Evolutionary conservation across 75 land plant genomes (phyloP).

Genomic region (Cunninghamia lanceolata): DNA sequence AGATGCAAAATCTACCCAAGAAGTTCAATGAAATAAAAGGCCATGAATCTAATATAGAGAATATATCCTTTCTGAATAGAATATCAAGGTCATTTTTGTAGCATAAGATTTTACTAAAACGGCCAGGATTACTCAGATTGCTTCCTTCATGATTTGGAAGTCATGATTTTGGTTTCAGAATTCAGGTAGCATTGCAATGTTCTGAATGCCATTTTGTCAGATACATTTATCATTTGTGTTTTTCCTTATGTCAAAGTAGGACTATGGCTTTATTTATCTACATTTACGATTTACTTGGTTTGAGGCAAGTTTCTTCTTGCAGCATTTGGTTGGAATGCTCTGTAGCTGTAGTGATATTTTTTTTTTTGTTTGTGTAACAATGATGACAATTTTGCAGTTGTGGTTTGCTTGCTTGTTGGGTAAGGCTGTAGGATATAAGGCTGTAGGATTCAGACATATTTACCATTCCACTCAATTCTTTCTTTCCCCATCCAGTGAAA

Average conservation of each 20-base stretch:
- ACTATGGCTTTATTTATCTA: neutral
- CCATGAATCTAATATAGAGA: neutral
- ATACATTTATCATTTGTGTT: neutral
- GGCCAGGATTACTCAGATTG: neutral
- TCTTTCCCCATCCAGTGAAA: constrained; percentile 20
- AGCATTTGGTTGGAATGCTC: neutral
- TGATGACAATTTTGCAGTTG: neutral
- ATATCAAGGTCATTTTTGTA: neutral
- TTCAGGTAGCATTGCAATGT: neutral
- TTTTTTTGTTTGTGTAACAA: neutral
- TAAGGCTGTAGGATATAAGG: neutral
- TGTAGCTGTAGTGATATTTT: neutral
- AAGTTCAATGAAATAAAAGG: neutral
- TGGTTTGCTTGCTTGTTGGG: neutral
- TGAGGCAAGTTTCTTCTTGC: neutral
- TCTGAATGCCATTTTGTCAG: neutral
- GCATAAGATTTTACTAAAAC: neutral
- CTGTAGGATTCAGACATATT: neutral
- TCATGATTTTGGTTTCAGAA: neutral
- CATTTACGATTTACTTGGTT: neutral
- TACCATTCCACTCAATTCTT: neutral
- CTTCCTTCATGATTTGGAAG: neutral
- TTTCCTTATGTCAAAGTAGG: neutral
- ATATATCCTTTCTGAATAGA: neutral
- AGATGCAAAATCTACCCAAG: neutral